phyloP scores from a whole-genome alignment of 2,329 filamentous ascomycete species.

The Xylaria sp. region DNA sequence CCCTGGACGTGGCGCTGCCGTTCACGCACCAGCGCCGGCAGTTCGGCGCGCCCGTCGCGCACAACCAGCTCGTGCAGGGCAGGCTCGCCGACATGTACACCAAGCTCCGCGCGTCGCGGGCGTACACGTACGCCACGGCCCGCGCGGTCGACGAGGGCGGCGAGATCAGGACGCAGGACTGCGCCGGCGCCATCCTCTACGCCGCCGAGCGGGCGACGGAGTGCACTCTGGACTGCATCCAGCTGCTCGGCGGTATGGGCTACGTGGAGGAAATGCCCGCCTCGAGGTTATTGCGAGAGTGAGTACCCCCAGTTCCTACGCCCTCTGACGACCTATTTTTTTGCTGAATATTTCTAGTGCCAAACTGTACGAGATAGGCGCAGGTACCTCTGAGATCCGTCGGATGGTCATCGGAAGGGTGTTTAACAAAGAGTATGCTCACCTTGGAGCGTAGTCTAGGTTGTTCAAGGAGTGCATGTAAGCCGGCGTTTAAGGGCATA shows the following conservation, averaged over 20 bases:
- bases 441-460: constrained; percentile 29
- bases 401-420: constrained; percentile 91
- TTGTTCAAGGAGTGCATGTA: constrained; percentile 19
- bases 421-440: constrained; percentile 83
- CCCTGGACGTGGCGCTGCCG: constrained; percentile 82
- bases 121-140: constrained; percentile 87
- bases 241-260: constrained; percentile 91
- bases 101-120: constrained; percentile 79
- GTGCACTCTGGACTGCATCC: constrained; percentile 83
- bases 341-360: constrained; percentile 51
- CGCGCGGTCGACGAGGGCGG: constrained; percentile 76
- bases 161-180: constrained; percentile 81
- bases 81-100: constrained; percentile 98
- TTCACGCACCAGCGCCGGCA: constrained; percentile 89
- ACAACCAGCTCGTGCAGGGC: constrained; percentile 91
- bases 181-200: constrained; percentile 90
- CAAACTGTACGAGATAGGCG: constrained; percentile 93
- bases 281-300: constrained; percentile 77
- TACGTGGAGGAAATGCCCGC: constrained; percentile 96
- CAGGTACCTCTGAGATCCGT: constrained; percentile 91
- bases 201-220: constrained; percentile 90
- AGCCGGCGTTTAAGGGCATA: constrained; percentile 22
- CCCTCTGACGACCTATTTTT: neutral
- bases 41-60: constrained; percentile 82
- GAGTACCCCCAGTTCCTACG: constrained; percentile 37